phyloP scores from a whole-genome alignment of 345 rosid genomes.

The Corchorus capsularis region DNA sequence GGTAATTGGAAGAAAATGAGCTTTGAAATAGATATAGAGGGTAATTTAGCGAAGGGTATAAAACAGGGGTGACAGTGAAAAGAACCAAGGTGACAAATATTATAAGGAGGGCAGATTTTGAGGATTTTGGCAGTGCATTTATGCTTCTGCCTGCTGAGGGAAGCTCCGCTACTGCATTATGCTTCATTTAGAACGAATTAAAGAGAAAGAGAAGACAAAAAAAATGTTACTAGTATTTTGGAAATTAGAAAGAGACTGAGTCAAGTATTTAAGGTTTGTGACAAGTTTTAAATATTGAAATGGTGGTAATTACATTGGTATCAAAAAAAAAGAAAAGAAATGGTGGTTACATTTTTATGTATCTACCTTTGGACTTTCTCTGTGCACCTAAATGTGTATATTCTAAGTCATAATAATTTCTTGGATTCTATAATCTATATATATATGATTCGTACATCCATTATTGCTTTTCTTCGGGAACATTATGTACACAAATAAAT shows the following conservation, averaged over 20 bases:
- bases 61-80: constrained; percentile 40
- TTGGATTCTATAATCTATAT: neutral
- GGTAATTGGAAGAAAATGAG: constrained; percentile 9
- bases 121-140: constrained; percentile 11
- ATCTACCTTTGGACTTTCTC: neutral
- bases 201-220: neutral
- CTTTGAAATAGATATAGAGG: constrained; percentile 21
- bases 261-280: neutral
- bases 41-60: constrained; percentile 38
- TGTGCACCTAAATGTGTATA: neutral
- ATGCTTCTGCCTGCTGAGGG: constrained; percentile 4
- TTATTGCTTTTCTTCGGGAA: neutral
- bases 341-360: neutral
- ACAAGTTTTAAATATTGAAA: neutral
- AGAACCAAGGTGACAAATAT: constrained; percentile 27
- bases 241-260: neutral
- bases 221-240: neutral
- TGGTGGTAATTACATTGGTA: neutral
- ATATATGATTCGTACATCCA: neutral
- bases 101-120: constrained; percentile 27
- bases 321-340: too few relatives aligned
- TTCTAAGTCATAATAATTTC: neutral
- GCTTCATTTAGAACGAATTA: neutral
- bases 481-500: too few relatives aligned
- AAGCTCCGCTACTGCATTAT: constrained; percentile 29